Conservation (phyloP, 2,329 filamentous ascomycete genomes). For the Rhinocladiella mackenziei region DNA sequence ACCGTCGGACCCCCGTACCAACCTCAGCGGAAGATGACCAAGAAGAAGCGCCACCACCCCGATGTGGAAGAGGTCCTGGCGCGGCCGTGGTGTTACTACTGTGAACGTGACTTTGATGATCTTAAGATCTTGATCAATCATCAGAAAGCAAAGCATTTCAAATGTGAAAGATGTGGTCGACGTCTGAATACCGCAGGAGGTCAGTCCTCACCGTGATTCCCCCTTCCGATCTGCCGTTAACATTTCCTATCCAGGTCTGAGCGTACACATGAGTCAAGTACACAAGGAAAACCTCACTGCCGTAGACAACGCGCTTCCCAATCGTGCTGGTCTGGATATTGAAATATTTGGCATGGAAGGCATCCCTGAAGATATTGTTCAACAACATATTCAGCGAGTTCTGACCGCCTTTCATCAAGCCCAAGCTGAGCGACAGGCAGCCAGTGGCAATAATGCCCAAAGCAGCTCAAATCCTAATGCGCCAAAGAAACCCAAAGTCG, state of each 20-base stretch:
- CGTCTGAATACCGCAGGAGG: slow-evolving; percentile 92
- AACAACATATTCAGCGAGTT: slow-evolving; percentile 81
- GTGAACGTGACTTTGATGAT: slow-evolving; percentile 98
- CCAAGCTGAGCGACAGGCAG: slow-evolving; percentile 74
- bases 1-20: no score
- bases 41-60: slow-evolving; percentile 84
- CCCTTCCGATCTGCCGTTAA: neutral
- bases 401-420: slow-evolving; percentile 79
- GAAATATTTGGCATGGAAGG: slow-evolving; percentile 99
- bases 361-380: slow-evolving; percentile 78
- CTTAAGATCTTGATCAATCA: slow-evolving; percentile 93
- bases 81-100: slow-evolving; percentile 98
- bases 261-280: slow-evolving; percentile 96
- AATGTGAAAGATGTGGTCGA: slow-evolving; percentile 85
- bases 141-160: slow-evolving; percentile 99
- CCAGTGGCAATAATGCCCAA: slow-evolving; percentile 77
- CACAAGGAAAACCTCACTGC: slow-evolving; percentile 87
- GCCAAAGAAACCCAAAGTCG: slow-evolving; percentile 64
- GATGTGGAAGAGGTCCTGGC: slow-evolving; percentile 82
- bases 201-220: slow-evolving; percentile 42
- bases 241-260: slow-evolving; percentile 61
- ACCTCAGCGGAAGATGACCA: slow-evolving; percentile 60
- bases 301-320: slow-evolving; percentile 88
- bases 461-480: slow-evolving; percentile 49
- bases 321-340: slow-evolving; percentile 77